Conservation (phyloP, 1,284 basidiomycete genomes). For the Cutaneotrichosporon sp. region DNA sequence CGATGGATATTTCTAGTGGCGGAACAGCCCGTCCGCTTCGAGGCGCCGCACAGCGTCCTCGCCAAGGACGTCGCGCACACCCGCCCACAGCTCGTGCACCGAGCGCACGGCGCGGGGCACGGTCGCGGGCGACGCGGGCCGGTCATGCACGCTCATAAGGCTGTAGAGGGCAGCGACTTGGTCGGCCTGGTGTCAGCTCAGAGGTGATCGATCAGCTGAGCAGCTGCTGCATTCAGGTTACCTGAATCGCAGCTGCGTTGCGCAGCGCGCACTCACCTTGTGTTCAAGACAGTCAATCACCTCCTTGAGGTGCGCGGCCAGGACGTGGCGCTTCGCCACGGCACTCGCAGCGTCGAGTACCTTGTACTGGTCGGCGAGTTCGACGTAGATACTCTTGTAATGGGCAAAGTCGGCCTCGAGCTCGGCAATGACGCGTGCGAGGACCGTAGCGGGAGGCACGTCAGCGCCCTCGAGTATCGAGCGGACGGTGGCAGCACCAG, state of each 20-base stretch:
- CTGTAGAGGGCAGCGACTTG: slow-evolving; percentile 83
- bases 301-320: slow-evolving; percentile 80
- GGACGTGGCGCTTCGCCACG: slow-evolving; percentile 70
- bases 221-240: too few species aligned
- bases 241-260: not conserved
- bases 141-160: slow-evolving; percentile 68
- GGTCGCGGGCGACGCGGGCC: slow-evolving; percentile 4
- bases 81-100: slow-evolving; percentile 40
- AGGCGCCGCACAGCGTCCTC: slow-evolving; percentile 41
- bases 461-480: slow-evolving; percentile 58
- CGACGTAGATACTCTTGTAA: slow-evolving; percentile 85
- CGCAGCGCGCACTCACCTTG: slow-evolving; percentile 61
- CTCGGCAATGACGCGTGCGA: slow-evolving; percentile 73
- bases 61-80: slow-evolving; percentile 40
- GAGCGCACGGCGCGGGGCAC: slow-evolving; percentile 8
- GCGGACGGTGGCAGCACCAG: slow-evolving; percentile 51
- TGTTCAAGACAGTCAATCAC: slow-evolving; percentile 84
- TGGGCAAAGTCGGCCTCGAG: slow-evolving; percentile 87
- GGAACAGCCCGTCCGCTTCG: slow-evolving; percentile 29
- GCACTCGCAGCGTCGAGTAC: slow-evolving; percentile 77
- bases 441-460: slow-evolving; percentile 77
- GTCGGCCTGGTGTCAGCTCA: slow-evolving; percentile 63
- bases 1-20: slow-evolving; percentile 8
- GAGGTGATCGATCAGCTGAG: too few species aligned
- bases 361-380: slow-evolving; percentile 85